Evolutionary conservation across 2,329 filamentous ascomycete species (phyloP).

Genomic region (Ophidiomyces ophidiicola): DNA sequence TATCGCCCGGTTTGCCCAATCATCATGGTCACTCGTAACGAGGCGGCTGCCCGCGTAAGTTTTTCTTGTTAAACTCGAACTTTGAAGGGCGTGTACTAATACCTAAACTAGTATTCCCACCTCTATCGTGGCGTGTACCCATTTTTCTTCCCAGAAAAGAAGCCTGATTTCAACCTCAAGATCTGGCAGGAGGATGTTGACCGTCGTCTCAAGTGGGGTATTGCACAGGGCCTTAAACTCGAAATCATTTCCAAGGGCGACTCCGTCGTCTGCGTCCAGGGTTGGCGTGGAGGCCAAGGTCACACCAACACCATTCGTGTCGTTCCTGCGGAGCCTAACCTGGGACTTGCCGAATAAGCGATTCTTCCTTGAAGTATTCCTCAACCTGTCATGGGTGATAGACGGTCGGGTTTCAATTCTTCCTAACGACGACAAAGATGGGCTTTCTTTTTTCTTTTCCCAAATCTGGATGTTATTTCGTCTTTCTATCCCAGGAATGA

Average conservation of each 20-base stretch:
- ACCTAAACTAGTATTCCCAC: conserved; percentile 55
- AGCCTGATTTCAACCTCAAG: conserved; percentile 84
- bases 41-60: conserved; percentile 59
- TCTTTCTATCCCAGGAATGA: too few relatives aligned
- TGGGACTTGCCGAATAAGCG: conserved; percentile 23
- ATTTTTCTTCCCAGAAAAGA: conserved; percentile 83
- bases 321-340: conserved; percentile 38
- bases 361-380: too few relatives aligned
- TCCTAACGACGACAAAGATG: too few relatives aligned
- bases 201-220: conserved; percentile 92
- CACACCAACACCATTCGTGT: conserved; percentile 53
- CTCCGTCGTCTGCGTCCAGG: conserved; percentile 53
- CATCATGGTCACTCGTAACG: conserved; percentile 93
- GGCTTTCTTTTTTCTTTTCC: too few relatives aligned
- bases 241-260: conserved; percentile 69
- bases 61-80: conserved; percentile 2
- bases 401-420: too few relatives aligned
- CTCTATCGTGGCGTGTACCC: conserved; percentile 97
- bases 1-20: conserved; percentile 98
- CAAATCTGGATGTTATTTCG: too few relatives aligned
- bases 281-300: conserved; percentile 55
- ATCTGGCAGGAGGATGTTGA: conserved; percentile 99
- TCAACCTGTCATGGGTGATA: too few relatives aligned
- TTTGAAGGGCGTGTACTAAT: background rate
- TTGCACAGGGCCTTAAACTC: conserved; percentile 73